phyloP scores from a whole-genome alignment of 2,329 filamentous ascomycete species.

The Talaromyces sp. region DNA sequence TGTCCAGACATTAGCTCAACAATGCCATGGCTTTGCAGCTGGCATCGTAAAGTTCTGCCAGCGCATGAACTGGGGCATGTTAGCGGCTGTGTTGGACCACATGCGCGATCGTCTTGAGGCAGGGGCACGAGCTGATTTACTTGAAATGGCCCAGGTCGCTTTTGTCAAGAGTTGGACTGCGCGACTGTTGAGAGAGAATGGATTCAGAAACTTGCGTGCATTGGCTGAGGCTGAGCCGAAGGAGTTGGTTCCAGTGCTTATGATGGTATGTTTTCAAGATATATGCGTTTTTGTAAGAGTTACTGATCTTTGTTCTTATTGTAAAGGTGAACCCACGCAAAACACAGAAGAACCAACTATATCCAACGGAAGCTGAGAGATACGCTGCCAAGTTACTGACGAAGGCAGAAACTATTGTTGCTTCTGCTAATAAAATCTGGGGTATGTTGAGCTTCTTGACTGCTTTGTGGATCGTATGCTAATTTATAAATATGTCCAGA shows the following conservation, averaged over 20 bases:
- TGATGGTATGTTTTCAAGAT: slow-evolving; percentile 57
- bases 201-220: slow-evolving; percentile 67
- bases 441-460: slow-evolving; percentile 38
- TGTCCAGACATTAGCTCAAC: slow-evolving; percentile 72
- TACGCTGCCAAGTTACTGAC: slow-evolving; percentile 65
- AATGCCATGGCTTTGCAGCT: slow-evolving; percentile 75
- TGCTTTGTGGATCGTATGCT: background rate
- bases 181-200: slow-evolving; percentile 74
- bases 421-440: slow-evolving; percentile 71
- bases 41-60: slow-evolving; percentile 81
- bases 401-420: slow-evolving; percentile 70
- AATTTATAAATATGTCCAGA: slow-evolving; percentile 24
- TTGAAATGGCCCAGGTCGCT: slow-evolving; percentile 71
- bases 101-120: slow-evolving; percentile 74
- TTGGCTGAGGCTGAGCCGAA: slow-evolving; percentile 70
- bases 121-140: slow-evolving; percentile 69
- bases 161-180: slow-evolving; percentile 79
- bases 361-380: slow-evolving; percentile 60
- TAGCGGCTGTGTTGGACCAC: slow-evolving; percentile 72
- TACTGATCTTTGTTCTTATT: slow-evolving; percentile 6
- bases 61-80: slow-evolving; percentile 74
- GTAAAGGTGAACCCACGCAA: slow-evolving; percentile 69
- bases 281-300: background rate
- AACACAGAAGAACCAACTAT: slow-evolving; percentile 51
- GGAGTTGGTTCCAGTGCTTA: slow-evolving; percentile 70